phyloP scores from a whole-genome alignment of 176 grass and related monocot species.

The Oryza meridionalis region DNA sequence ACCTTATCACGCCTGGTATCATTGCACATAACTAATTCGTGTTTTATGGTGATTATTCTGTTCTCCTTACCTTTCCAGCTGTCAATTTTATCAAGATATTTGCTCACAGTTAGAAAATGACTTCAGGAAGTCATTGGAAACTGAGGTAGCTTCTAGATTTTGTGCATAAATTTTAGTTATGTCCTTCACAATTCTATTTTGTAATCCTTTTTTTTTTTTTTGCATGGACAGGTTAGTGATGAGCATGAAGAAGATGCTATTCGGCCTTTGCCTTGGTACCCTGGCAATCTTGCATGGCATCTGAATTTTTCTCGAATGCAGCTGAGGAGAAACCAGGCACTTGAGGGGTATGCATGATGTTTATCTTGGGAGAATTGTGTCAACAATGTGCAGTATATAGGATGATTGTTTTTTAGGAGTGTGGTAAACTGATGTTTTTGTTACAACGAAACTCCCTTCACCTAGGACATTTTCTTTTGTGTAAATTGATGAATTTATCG shows the following conservation, averaged over 20 bases:
- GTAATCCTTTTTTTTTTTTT: constrained; percentile 11
- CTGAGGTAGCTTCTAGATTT: constrained; percentile 61
- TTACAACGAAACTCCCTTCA: neutral
- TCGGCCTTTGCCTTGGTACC: constrained; percentile 93
- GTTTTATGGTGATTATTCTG: constrained; percentile 8
- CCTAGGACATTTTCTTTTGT: neutral
- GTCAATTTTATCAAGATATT: constrained; percentile 88
- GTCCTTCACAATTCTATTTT: constrained; percentile 21
- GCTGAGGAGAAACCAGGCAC: constrained; percentile 95
- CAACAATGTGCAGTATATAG: neutral
- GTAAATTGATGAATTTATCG: constrained; percentile 7
- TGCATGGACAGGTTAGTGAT: constrained; percentile 65
- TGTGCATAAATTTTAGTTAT: constrained; percentile 6
- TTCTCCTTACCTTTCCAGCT: constrained; percentile 58
- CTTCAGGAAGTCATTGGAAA: constrained; percentile 76
- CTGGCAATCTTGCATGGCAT: constrained; percentile 97
- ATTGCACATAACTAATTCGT: constrained; percentile 15
- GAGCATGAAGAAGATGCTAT: constrained; percentile 83
- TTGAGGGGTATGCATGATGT: constrained; percentile 75
- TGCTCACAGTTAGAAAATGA: constrained; percentile 87
- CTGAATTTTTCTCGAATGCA: constrained; percentile 98
- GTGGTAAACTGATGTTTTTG: neutral
- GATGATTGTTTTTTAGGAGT: neutral
- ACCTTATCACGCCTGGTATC: neutral
- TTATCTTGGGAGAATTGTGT: constrained; percentile 29